Conservation (phyloP, 1,284 basidiomycete genomes). For the Ustilago hordei region DNA sequence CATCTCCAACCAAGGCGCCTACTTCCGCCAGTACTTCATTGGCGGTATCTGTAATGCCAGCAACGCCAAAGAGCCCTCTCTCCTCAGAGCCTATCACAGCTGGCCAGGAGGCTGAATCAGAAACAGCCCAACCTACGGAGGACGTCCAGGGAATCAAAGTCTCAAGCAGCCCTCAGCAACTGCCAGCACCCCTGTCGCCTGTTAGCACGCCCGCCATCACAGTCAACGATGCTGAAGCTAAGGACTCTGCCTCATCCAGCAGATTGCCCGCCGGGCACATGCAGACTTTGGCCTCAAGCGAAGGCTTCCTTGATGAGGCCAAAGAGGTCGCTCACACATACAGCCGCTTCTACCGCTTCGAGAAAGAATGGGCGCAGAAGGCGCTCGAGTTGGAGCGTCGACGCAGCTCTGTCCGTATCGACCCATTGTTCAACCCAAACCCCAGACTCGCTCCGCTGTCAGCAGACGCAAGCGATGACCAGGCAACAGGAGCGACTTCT, state of each 20-base stretch:
- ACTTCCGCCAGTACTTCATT: constrained; percentile 9
- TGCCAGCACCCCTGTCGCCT: constrained; percentile 13
- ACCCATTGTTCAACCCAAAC: constrained; percentile 33
- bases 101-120: constrained; percentile 2
- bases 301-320: constrained; percentile 32
- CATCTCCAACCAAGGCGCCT: constrained; percentile 26
- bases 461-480: constrained; percentile 14
- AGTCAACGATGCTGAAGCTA: constrained; percentile 15
- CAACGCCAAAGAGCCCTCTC: constrained; percentile 35
- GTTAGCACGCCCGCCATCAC: constrained; percentile 24
- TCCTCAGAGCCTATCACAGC: constrained; percentile 28
- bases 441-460: constrained; percentile 21
- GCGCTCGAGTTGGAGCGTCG: constrained; percentile 49
- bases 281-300: constrained; percentile 15
- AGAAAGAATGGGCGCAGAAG: constrained; percentile 50
- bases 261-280: constrained; percentile 10
- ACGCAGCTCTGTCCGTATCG: constrained; percentile 43
- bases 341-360: constrained; percentile 51
- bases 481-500: constrained; percentile 13
- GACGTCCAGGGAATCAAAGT: neutral
- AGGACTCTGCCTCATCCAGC: neutral
- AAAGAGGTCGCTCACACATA: constrained; percentile 39
- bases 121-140: neutral
- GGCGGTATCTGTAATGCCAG: constrained; percentile 21
- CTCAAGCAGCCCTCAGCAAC: neutral